Conservation (phyloP, 2,329 filamentous ascomycete genomes). For the Bipolaris oryzae region DNA sequence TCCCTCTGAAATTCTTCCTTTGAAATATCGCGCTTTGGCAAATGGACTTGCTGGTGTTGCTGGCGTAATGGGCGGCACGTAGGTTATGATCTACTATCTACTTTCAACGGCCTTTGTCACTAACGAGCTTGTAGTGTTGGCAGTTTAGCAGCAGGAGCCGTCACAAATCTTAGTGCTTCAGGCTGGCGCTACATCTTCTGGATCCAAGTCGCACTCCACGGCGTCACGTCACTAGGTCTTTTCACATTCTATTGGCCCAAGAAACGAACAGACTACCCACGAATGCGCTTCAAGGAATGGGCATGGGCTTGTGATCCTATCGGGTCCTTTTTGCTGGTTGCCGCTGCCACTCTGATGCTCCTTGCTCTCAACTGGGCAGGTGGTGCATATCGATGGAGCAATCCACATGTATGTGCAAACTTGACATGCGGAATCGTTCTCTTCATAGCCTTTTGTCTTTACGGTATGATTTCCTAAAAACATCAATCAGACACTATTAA, state of each 20-base stretch:
- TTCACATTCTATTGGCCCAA: constrained; percentile 48
- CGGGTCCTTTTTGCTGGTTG: constrained; percentile 34
- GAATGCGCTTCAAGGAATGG: constrained; percentile 33
- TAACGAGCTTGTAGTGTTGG: constrained; percentile 50
- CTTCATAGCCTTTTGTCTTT: constrained; percentile 36
- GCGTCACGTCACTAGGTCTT: constrained; percentile 55
- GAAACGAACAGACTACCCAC: constrained; percentile 35
- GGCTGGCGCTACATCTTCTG: constrained; percentile 66
- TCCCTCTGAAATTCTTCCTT: constrained; percentile 61
- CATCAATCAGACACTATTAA: not conserved
- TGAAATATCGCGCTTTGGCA: constrained; percentile 63
- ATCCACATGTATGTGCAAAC: constrained; percentile 34
- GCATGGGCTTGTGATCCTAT: constrained; percentile 42
- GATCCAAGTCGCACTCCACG: constrained; percentile 63
- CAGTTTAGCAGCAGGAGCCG: constrained; percentile 58
- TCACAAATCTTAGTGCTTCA: constrained; percentile 54
- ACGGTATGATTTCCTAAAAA: constrained; percentile 19
- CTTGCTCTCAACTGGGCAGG: constrained; percentile 42
- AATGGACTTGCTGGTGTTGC: constrained; percentile 61
- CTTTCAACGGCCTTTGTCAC: not conserved
- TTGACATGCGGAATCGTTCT: constrained; percentile 31
- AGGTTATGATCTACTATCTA: constrained; percentile 31
- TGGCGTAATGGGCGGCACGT: constrained; percentile 60
- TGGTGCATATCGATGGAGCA: constrained; percentile 32
- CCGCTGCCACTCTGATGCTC: constrained; percentile 35